phyloP scores from a whole-genome alignment of 257 asterid genomes.

The Linderniella brevidens region DNA sequence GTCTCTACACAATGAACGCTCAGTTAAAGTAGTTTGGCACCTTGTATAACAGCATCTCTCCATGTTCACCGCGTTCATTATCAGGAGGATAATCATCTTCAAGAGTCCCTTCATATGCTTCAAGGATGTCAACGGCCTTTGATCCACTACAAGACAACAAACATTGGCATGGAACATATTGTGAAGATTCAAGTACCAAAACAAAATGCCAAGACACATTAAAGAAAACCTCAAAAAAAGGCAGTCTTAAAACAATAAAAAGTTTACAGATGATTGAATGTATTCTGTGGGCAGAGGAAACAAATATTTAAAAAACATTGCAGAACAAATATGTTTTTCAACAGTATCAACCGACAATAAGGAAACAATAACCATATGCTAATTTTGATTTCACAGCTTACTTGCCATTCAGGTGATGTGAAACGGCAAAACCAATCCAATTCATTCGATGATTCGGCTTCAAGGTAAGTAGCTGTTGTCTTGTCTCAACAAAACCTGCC shows the following conservation, averaged over 20 bases:
- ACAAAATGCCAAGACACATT: not conserved
- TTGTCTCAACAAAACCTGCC: constrained; percentile 94
- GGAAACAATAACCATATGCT: not conserved
- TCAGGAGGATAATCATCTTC: constrained; percentile 97
- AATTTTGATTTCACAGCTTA: constrained; percentile 12
- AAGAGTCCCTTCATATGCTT: constrained; percentile 97
- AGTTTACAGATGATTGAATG: too few relatives aligned
- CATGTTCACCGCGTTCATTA: constrained; percentile 91
- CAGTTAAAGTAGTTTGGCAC: constrained; percentile 14
- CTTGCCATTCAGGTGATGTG: constrained; percentile 89
- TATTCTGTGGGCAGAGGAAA: not conserved
- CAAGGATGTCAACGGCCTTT: constrained; percentile 93
- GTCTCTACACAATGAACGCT: not conserved
- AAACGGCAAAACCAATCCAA: constrained; percentile 98
- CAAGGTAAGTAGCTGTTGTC: constrained; percentile 84
- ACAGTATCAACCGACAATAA: not conserved
- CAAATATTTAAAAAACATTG: not conserved
- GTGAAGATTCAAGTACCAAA: constrained; percentile 1
- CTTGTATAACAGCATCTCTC: constrained; percentile 97
- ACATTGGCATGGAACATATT: constrained; percentile 5
- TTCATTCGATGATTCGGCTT: constrained; percentile 98
- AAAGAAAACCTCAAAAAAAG: not conserved
- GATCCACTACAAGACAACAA: constrained; percentile 43
- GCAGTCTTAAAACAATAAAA: not conserved
- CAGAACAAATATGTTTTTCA: constrained; percentile 7